phyloP scores from a whole-genome alignment of 2,329 filamentous ascomycete species.

The Beauveria sp. region DNA sequence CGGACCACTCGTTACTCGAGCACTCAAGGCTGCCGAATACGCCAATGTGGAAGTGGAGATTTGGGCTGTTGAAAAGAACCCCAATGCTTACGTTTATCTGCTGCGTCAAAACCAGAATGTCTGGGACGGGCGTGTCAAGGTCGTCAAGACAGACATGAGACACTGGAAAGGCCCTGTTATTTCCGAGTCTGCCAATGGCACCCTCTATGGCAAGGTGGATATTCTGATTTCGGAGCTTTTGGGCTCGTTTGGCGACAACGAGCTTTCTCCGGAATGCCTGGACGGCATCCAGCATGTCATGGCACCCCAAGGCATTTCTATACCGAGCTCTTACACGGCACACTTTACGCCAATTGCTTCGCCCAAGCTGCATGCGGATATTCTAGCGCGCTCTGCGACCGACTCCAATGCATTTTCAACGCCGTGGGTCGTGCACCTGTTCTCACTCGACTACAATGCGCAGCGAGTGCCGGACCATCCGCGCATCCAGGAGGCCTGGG shows the following conservation, averaged over 20 bases:
- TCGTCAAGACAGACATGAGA: conserved; percentile 96
- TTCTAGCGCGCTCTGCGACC: conserved; percentile 51
- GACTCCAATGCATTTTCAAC: conserved; percentile 76
- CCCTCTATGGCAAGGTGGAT: conserved; percentile 64
- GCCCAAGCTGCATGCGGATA: conserved; percentile 76
- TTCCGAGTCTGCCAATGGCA: conserved; percentile 34
- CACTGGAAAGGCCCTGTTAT: conserved; percentile 78
- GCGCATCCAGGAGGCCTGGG: conserved; percentile 71
- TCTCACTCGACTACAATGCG: conserved; percentile 80
- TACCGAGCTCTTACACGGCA: conserved; percentile 87
- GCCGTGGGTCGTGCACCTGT: conserved; percentile 90
- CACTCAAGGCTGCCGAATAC: conserved; percentile 68
- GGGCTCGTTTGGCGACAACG: conserved; percentile 94
- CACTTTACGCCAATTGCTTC: conserved; percentile 88
- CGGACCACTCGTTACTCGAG: conserved; percentile 83
- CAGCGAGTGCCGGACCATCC: conserved; percentile 50
- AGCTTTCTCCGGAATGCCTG: conserved; percentile 91
- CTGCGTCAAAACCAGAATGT: conserved; percentile 73
- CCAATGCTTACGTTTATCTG: conserved; percentile 90
- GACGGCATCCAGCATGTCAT: conserved; percentile 92
- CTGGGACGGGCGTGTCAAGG: conserved; percentile 75
- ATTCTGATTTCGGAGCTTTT: conserved; percentile 91
- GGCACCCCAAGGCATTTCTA: conserved; percentile 79
- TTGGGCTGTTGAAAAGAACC: conserved; percentile 97
- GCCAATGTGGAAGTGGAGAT: conserved; percentile 74